These are phyloP conservation scores for Epichloe sp. DNA, from an alignment of 2,329 filamentous ascomycete species.

Conservation along the genomic window DNA sequence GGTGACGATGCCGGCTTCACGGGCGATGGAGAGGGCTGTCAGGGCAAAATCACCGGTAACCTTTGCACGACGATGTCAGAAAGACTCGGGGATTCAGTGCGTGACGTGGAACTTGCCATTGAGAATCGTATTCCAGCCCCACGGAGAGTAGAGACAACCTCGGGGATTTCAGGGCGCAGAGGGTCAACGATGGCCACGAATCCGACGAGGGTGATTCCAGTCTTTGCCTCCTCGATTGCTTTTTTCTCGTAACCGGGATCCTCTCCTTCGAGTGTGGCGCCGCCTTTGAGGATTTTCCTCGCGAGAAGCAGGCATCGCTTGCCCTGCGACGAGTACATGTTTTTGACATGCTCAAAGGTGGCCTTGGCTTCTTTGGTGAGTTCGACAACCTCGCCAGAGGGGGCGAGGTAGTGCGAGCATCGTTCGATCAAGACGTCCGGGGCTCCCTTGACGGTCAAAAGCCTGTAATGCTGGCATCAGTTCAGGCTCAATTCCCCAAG, in stretches of 20 bases:
- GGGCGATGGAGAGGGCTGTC: constrained; percentile 60
- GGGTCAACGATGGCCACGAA: constrained; percentile 70
- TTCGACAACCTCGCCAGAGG: constrained; percentile 37
- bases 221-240: constrained; percentile 38
- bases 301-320: constrained; percentile 56
- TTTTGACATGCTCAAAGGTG: constrained; percentile 46
- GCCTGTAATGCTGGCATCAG: constrained; percentile 15
- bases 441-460: constrained; percentile 67
- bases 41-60: constrained; percentile 67
- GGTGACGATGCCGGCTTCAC: constrained; percentile 58
- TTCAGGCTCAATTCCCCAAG: too few relatives aligned
- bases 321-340: constrained; percentile 55
- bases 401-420: constrained; percentile 43
- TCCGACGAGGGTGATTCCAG: constrained; percentile 55
- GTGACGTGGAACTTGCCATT: constrained; percentile 39
- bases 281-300: constrained; percentile 39
- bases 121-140: constrained; percentile 62
- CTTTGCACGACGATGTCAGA: constrained; percentile 15
- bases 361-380: constrained; percentile 33
- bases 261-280: constrained; percentile 21
- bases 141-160: constrained; percentile 51
- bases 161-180: constrained; percentile 57
- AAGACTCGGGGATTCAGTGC: neutral
- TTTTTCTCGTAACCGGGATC: constrained; percentile 37
- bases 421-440: constrained; percentile 58